Evolutionary conservation across 176 grass and related monocot genomes (phyloP), one percentile per base, ranked within the genome.

Genomic region (Eragrostis curvula): DNA sequence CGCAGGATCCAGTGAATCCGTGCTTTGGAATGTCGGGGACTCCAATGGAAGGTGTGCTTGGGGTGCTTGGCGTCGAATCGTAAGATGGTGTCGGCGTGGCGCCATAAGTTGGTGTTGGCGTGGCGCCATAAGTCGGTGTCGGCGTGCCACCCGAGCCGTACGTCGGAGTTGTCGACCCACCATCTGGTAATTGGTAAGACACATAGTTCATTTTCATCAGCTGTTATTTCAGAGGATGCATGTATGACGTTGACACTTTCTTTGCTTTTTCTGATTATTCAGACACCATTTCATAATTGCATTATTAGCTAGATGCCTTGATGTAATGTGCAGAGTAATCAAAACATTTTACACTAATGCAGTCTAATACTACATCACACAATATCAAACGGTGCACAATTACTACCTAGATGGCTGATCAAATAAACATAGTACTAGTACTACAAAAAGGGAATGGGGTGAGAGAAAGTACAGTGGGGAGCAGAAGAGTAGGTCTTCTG

Each of bases 1-100:
- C 29, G 88, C 90, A 96, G 60, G 93, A 90, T 75, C 93, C 93
- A 30, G 52, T 60, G 84, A 94, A 88, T 8, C 62, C 79, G 15
- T 87, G 82, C 74, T 95, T 91, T 66, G 90, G 87, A 75, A 77
- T 77, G 20, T 42, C 64, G 44, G 85, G 85, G 63, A 58, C 29
- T 5, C 81, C 81, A 45, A 79, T 41, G 39, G 87, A 39, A 61
- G 93, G 93, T 73, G 81, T 69, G 46, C 24, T 85, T 15, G 88
- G 87, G 75, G 82, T 90, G 84, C 81, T 92, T 73, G 92, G 85
- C 68, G 88, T 56, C 42, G 61, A 62, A 8, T 87, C 81, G 43
- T 86, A 80, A 79, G 81, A 66, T 42, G 84, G 70, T 40, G 84
- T 86, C 0, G 77, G 39, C n/a, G 84, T 79, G 6, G 84, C 58